Evolutionary conservation across 352 stramenopile genomes (phyloP).

Genomic region (Pythium aquatile): DNA sequence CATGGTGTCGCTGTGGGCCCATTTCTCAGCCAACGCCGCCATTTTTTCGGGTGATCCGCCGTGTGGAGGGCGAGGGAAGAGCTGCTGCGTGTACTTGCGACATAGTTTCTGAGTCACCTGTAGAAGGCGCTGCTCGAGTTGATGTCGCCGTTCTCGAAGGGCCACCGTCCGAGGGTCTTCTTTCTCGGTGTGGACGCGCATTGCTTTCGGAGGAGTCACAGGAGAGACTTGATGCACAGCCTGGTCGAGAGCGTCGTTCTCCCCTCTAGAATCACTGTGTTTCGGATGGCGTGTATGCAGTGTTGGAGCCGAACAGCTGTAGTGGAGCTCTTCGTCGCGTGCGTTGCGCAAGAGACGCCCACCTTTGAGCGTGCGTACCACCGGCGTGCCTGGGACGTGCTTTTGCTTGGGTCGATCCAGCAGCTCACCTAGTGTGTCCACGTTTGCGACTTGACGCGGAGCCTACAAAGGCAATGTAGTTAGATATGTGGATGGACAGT

Average conservation of each 20-base stretch:
- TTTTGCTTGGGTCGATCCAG: constrained; percentile 29
- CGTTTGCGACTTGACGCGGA: constrained; percentile 23
- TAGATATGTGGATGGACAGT: not conserved
- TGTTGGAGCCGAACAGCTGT: constrained; percentile 22
- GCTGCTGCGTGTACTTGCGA: constrained; percentile 66
- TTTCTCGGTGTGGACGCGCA: not conserved
- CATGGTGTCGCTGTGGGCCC: constrained; percentile 34
- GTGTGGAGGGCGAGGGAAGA: constrained; percentile 29
- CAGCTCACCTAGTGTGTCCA: constrained; percentile 40
- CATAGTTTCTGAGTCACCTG: constrained; percentile 62
- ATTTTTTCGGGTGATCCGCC: constrained; percentile 33
- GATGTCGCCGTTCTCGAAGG: constrained; percentile 33
- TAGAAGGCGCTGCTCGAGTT: constrained; percentile 54
- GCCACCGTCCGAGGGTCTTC: constrained; percentile 24
- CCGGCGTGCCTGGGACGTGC: constrained; percentile 38
- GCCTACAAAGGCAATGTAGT: not conserved
- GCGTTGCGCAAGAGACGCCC: constrained; percentile 39
- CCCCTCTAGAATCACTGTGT: not conserved
- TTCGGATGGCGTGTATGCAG: not conserved
- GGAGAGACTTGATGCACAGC: constrained; percentile 3
- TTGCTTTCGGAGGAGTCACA: constrained; percentile 4
- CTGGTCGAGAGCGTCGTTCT: constrained; percentile 12
- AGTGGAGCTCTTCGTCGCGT: constrained; percentile 26
- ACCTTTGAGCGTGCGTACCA: constrained; percentile 39
- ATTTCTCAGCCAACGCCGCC: constrained; percentile 44